Percentiles rank a stretch among this genome's conserved stretches.
Conservation (phyloP, 768 basidiomycete genomes). For the Austroboletus eburneus region DNA sequence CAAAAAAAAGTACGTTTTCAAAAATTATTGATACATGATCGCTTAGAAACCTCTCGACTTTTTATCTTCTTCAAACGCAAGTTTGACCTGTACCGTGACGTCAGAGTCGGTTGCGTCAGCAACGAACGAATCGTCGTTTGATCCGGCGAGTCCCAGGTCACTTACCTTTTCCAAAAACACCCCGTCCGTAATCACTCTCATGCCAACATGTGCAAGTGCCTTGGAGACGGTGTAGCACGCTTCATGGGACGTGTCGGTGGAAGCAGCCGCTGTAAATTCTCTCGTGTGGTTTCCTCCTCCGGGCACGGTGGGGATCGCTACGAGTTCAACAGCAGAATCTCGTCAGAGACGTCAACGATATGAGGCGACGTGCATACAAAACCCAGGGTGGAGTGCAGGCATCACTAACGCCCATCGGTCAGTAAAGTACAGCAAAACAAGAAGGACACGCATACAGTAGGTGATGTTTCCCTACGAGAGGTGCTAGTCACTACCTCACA, state of each 20-base stretch:
- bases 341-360: neutral
- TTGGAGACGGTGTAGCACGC: conserved; percentile 66
- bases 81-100: conserved; percentile 43
- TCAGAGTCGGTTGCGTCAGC: neutral
- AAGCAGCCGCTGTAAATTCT: conserved; percentile 61
- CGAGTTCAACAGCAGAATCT: neutral
- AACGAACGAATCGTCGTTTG: neutral
- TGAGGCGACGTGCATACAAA: conserved; percentile 28
- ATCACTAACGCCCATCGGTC: conserved; percentile 36
- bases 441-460: conserved; percentile 46
- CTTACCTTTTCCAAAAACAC: conserved; percentile 54
- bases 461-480: conserved; percentile 49
- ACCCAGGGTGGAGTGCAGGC: conserved; percentile 72
- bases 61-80: conserved; percentile 47
- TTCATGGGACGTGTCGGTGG: conserved; percentile 56
- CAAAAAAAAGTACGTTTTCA: no score
- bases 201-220: conserved; percentile 65
- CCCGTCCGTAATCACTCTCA: conserved; percentile 67
- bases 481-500: neutral
- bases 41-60: conserved; percentile 9
- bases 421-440: neutral
- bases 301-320: conserved; percentile 70
- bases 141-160: neutral
- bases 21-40: no score
- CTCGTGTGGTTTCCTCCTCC: conserved; percentile 78